These are phyloP conservation scores for Raddia distichophylla DNA, from an alignment of 176 grass and related monocot genomes.

Conservation along the genomic window DNA sequence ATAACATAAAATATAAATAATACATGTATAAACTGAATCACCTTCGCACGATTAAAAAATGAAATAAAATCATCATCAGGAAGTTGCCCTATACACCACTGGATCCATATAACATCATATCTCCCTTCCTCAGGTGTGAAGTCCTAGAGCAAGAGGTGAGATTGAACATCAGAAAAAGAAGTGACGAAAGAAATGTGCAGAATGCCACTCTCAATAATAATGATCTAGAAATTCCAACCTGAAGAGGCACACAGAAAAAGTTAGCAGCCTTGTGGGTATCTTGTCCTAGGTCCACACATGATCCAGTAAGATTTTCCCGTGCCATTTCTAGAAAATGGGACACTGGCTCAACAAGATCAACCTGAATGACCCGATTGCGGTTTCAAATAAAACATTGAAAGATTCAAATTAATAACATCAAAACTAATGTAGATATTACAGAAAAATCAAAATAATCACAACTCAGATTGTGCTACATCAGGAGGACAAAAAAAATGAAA, in stretches of 20 bases:
- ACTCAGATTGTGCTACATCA: background rate
- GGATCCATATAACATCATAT: conserved; percentile 99
- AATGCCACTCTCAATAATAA: conserved; percentile 19
- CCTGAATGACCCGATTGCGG: conserved; percentile 46
- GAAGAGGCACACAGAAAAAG: conserved; percentile 91
- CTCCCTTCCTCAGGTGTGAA: conserved; percentile 85
- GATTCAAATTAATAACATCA: background rate
- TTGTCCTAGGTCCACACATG: conserved; percentile 49
- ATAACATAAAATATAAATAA: conserved; percentile 23
- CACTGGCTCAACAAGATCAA: conserved; percentile 97
- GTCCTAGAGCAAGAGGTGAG: conserved; percentile 52
- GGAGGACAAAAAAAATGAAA: background rate
- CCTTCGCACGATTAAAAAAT: conserved; percentile 93
- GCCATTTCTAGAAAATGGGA: conserved; percentile 92
- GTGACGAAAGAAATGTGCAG: background rate
- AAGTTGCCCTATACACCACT: conserved; percentile 99
- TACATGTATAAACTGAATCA: conserved; percentile 8
- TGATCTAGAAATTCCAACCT: conserved; percentile 50
- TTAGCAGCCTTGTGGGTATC: conserved; percentile 68
- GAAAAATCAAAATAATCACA: background rate
- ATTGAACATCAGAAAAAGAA: conserved; percentile 8
- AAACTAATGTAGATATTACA: conserved; percentile 9
- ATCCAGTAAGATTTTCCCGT: conserved; percentile 69
- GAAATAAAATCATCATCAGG: conserved; percentile 94
- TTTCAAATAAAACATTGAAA: conserved; percentile 21